These are phyloP conservation scores for Claviceps sp. DNA, from an alignment of 2,329 filamentous ascomycete genomes.

Conservation along the genomic window DNA sequence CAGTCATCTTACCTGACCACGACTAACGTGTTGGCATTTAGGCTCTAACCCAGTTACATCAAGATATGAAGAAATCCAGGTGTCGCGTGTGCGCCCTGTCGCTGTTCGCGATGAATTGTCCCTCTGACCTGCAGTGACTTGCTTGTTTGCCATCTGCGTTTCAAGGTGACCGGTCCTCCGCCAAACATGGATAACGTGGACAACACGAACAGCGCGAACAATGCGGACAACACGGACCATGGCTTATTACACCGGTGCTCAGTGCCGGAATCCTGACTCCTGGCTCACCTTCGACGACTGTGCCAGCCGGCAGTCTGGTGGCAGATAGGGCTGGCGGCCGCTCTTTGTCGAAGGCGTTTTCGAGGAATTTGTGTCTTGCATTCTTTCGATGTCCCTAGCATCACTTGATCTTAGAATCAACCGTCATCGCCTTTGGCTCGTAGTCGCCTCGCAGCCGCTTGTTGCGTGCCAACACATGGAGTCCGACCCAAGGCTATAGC, in stretches of 20 bases:
- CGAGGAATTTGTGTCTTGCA: background rate
- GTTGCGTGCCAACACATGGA: background rate
- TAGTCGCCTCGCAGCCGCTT: background rate
- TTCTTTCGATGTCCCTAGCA: background rate
- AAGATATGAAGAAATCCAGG: background rate
- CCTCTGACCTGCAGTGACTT: background rate
- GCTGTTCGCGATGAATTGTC: background rate
- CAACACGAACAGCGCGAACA: slow-evolving; percentile 1
- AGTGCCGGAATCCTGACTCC: slow-evolving; percentile 2
- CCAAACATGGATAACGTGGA: background rate
- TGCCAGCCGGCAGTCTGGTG: slow-evolving; percentile 2
- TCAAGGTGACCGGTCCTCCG: background rate
- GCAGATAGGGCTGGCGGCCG: background rate
- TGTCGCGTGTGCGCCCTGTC: background rate
- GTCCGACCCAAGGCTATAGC: background rate
- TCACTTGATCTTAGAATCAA: background rate
- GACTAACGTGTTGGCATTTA: background rate
- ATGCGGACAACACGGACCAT: slow-evolving; percentile 1
- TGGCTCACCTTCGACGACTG: background rate
- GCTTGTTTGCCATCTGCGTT: slow-evolving; percentile 4
- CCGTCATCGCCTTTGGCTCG: background rate
- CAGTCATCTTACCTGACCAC: background rate
- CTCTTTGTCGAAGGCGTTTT: background rate
- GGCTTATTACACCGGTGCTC: slow-evolving; percentile 1
- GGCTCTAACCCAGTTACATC: slow-evolving; percentile 3